These are phyloP conservation scores for Cutaneotrichosporon cavernicola DNA, from an alignment of 1,284 basidiomycete genomes.

Conservation along the genomic window DNA sequence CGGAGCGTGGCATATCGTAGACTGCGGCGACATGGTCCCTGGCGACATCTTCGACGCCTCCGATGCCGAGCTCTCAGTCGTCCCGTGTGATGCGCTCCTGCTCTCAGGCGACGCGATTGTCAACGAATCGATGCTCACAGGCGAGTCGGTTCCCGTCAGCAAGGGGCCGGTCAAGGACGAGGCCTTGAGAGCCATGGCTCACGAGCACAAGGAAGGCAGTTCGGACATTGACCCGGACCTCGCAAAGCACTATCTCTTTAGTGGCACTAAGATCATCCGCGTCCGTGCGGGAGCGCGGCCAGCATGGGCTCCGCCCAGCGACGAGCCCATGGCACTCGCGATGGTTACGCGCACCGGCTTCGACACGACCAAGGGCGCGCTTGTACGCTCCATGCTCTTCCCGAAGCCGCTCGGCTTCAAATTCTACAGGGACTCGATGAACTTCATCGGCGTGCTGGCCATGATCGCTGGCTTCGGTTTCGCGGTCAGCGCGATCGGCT, in stretches of 20 bases:
- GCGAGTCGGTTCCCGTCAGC: slow-evolving; percentile 67
- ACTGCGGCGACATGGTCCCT: slow-evolving; percentile 81
- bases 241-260: slow-evolving; percentile 83
- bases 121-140: slow-evolving; percentile 82
- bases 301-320: slow-evolving; percentile 56
- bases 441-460: slow-evolving; percentile 90
- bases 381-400: slow-evolving; percentile 96
- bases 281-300: slow-evolving; percentile 65
- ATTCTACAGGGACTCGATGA: slow-evolving; percentile 95
- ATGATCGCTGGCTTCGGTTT: slow-evolving; percentile 86
- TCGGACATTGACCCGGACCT: slow-evolving; percentile 69
- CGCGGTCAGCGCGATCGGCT: slow-evolving; percentile 83
- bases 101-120: slow-evolving; percentile 61
- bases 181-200: slow-evolving; percentile 67
- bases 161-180: slow-evolving; percentile 71
- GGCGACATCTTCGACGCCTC: slow-evolving; percentile 92
- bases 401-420: slow-evolving; percentile 98
- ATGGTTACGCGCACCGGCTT: slow-evolving; percentile 93
- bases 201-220: slow-evolving; percentile 57
- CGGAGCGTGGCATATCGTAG: slow-evolving; percentile 67
- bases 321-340: slow-evolving; percentile 70
- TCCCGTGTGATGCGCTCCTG: slow-evolving; percentile 80
- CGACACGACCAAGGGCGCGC: slow-evolving; percentile 94
- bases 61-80: slow-evolving; percentile 67
- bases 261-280: slow-evolving; percentile 88